Evolutionary conservation across 257 asterid genomes (phyloP).

Genomic region (Nyctanthes arbortristis): DNA sequence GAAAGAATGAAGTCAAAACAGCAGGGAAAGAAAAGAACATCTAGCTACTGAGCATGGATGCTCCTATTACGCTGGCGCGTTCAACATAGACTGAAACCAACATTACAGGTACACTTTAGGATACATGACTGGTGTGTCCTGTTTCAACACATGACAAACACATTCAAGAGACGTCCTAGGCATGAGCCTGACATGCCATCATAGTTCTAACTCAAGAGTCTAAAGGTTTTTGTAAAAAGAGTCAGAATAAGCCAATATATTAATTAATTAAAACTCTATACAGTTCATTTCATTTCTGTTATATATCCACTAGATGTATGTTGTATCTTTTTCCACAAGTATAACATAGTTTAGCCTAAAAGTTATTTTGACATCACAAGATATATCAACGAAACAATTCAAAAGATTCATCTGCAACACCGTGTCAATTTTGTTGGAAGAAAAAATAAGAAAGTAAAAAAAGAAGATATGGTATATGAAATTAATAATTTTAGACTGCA

Average conservation of each 20-base stretch:
- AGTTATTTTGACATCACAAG: not conserved
- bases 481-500: not conserved
- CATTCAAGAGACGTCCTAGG: not conserved
- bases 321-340: not conserved
- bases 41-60: not conserved
- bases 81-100: not conserved
- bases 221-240: too few relatives aligned
- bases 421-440: not conserved
- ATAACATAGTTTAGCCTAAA: not conserved
- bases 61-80: too few relatives aligned
- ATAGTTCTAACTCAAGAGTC: too few relatives aligned
- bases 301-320: not conserved
- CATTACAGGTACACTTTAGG: not conserved
- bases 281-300: not conserved
- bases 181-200: too few relatives aligned
- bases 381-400: not conserved
- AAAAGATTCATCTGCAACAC: not conserved
- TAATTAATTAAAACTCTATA: not conserved
- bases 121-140: not conserved
- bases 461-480: not conserved
- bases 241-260: not conserved
- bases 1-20: too few relatives aligned
- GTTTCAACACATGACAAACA: not conserved
- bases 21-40: not conserved
- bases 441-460: not conserved